phyloP scores from a whole-genome alignment of 768 basidiomycete species.

The Lentinula lateritia region DNA sequence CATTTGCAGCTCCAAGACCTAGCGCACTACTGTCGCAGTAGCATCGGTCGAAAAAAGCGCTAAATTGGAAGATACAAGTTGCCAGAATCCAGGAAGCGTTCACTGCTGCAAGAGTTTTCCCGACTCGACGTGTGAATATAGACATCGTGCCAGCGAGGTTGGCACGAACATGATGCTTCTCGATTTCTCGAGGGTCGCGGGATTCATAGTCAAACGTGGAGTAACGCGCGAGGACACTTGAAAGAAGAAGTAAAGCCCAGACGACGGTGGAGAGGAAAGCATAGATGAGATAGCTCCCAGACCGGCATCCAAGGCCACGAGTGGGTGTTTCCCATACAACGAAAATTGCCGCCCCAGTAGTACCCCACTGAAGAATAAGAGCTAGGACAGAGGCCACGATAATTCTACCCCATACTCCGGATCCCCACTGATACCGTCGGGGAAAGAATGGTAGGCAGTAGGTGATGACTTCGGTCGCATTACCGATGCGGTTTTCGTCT shows the following conservation, averaged over 20 bases:
- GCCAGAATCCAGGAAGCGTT: conserved; percentile 27
- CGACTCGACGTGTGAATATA: conserved; percentile 22
- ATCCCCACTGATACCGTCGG: conserved; percentile 14
- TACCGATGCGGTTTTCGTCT: conserved; percentile 14
- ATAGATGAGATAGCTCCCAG: conserved; percentile 23
- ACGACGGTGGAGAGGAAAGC: conserved; percentile 20
- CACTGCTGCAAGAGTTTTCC: conserved; percentile 21
- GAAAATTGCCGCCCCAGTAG: conserved; percentile 21
- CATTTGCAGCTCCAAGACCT: conserved; percentile 14
- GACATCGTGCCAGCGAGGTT: conserved; percentile 14
- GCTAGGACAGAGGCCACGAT: conserved; percentile 22
- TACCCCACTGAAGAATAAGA: conserved; percentile 26
- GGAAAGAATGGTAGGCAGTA: conserved; percentile 14
- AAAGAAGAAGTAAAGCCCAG: conserved; percentile 23
- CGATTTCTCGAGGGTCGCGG: not conserved
- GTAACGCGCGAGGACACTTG: conserved; percentile 15
- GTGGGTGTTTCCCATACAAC: conserved; percentile 25
- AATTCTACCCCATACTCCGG: conserved; percentile 18
- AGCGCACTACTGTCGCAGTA: conserved; percentile 31
- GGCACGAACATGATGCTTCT: not conserved
- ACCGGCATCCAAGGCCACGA: conserved; percentile 28
- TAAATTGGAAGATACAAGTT: conserved; percentile 26
- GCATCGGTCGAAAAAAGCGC: conserved; percentile 26
- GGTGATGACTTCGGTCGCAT: conserved; percentile 9
- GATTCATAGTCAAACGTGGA: not conserved